Conservation (phyloP, 1,139 yeast species). For the Maudiozyma humilis region DNA sequence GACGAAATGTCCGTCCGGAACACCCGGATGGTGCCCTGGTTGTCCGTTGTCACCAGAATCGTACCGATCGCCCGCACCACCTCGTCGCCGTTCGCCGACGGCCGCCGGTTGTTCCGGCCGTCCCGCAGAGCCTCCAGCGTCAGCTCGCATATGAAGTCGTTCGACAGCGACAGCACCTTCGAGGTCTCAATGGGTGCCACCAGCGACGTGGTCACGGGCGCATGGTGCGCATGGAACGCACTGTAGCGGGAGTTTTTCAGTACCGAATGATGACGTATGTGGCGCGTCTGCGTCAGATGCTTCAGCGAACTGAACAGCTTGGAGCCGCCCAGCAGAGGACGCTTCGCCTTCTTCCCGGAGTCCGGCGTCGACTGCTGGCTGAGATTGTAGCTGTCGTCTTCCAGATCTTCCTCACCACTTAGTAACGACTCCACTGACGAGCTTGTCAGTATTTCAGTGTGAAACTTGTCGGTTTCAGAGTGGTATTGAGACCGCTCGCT, state of each 20-base stretch:
- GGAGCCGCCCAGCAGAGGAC: not conserved
- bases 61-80: conserved; percentile 31
- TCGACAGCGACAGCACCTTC: conserved; percentile 60
- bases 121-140: conserved; percentile 34
- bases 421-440: not conserved
- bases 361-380: not conserved
- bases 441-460: not conserved
- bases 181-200: conserved; percentile 71
- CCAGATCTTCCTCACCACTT: not conserved
- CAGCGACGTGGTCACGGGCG: conserved; percentile 65
- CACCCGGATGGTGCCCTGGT: conserved; percentile 62
- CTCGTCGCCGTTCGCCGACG: not conserved
- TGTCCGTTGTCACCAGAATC: conserved; percentile 68
- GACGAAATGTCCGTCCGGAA: conserved; percentile 72
- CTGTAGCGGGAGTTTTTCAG: conserved; percentile 35
- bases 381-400: not conserved
- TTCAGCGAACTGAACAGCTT: conserved; percentile 5
- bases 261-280: conserved; percentile 1
- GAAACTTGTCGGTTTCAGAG: not conserved
- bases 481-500: not conserved
- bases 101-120: conserved; percentile 9
- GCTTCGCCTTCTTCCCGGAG: not conserved
- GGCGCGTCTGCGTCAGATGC: not conserved
- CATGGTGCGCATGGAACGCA: conserved; percentile 71
- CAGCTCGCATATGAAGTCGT: conserved; percentile 71